Evolutionary conservation across 768 basidiomycete species (phyloP), one percentile per base, ranked within the genome.

Genomic region (Hypholoma fasciculare): DNA sequence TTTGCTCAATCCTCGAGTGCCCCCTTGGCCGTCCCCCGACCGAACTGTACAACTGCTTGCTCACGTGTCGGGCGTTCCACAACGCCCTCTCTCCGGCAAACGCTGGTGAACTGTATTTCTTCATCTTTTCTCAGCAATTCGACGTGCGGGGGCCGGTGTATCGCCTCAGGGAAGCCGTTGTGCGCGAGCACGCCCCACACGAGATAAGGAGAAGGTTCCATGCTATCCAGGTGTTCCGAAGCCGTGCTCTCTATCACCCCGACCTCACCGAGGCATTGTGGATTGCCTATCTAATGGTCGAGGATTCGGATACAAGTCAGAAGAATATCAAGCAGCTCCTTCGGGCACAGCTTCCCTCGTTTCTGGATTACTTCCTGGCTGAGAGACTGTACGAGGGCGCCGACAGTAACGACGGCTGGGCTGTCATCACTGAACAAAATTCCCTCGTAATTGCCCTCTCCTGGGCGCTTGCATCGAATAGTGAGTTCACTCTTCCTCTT

Each of bases 281-380:
- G 72, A 76, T 77, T 0, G 76, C 82, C 52, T 85, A 82, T 64
- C 66, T 81, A 37, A 85, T 88, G 82, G 70, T 85, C 42, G 76
- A 85, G 34, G 84, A 87, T 60, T 78, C 83, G 26, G 80, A 77
- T 53, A 65, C 69, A 11, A 72, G 71, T 23, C 76, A 74, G 48
- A 78, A 74, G 59, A 85, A 85, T 64, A 63, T 74, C 39, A 72
- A 73, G 50, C 83, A 81, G 58, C 71, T 85, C 13, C 64, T 74
- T 49, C 74, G 75, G 65, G 80, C 81, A 5, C 73, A 72, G 40
- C 65, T 83, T 11, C 74, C 75, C 3, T 37, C 56, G 0, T 79
- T 84, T 56, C 69, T 83, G 14, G 71, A 71, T 38, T 52, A 46
- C 0, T 82, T 76, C 61, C 58, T 85, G 23, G 73, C 74, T 19